Evolutionary conservation across 2,329 filamentous ascomycete genomes (phyloP).

Genomic region (Colletotrichum sojae): DNA sequence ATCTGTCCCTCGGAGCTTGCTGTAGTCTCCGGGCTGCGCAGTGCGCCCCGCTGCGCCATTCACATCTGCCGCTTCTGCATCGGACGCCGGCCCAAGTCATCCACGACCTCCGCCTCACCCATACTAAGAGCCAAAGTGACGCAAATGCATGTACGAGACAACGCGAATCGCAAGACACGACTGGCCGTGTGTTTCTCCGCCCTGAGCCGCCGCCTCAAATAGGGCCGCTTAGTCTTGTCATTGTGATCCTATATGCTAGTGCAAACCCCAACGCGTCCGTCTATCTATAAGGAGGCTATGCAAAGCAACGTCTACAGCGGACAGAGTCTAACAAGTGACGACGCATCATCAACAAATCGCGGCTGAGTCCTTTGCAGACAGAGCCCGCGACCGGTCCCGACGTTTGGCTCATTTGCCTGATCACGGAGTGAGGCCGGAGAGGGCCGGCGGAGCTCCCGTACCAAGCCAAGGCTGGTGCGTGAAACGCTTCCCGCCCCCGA

Average conservation of each 20-base stretch:
- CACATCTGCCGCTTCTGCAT: background rate
- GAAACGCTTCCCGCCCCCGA: constrained; percentile 34
- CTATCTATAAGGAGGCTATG: constrained; percentile 8
- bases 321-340: background rate
- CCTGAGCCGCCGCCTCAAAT: background rate
- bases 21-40: background rate
- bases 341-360: background rate
- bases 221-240: constrained; percentile 1
- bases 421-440: constrained; percentile 8
- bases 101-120: background rate
- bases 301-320: background rate
- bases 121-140: background rate
- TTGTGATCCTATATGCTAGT: constrained; percentile 12
- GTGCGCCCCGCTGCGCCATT: constrained; percentile 11
- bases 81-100: background rate
- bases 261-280: constrained; percentile 2
- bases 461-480: constrained; percentile 27
- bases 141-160: background rate
- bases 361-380: background rate
- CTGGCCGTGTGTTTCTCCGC: background rate
- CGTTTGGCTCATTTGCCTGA: background rate
- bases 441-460: constrained; percentile 17
- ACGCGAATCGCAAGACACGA: background rate
- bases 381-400: background rate
- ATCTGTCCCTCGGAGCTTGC: background rate